These are phyloP conservation scores for Leishmania aethiopica DNA, from an alignment of 208 protist genomes.

Conservation along the genomic window DNA sequence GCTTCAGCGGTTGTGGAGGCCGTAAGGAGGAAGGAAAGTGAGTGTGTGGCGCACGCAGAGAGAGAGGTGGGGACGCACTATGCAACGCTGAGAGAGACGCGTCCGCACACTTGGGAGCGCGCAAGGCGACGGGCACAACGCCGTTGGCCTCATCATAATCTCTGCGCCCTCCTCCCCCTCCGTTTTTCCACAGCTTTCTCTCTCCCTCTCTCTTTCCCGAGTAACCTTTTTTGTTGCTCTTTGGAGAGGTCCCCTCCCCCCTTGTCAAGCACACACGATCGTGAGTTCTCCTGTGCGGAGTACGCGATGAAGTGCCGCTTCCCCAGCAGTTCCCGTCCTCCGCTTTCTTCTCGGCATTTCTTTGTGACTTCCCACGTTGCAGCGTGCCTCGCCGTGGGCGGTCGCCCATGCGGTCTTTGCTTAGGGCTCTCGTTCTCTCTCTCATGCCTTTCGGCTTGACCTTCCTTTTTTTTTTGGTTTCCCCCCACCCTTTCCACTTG, in stretches of 20 bases:
- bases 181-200: neutral
- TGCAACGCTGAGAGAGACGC: neutral
- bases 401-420: neutral
- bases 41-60: neutral
- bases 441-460: neutral
- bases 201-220: neutral
- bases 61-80: neutral
- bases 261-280: neutral
- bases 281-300: neutral
- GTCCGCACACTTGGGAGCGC: no score
- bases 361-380: constrained; percentile 13
- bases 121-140: neutral
- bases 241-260: no score
- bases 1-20: neutral
- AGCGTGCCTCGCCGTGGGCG: neutral
- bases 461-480: constrained; percentile 3
- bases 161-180: neutral
- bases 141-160: neutral
- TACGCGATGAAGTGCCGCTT: neutral
- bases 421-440: no score
- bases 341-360: neutral
- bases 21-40: neutral
- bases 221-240: neutral
- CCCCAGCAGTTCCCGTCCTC: neutral
- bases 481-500: neutral